Base-by-base conservation (phyloP, 805 yeast genomes). In the Candida coleopterorum region DNA sequence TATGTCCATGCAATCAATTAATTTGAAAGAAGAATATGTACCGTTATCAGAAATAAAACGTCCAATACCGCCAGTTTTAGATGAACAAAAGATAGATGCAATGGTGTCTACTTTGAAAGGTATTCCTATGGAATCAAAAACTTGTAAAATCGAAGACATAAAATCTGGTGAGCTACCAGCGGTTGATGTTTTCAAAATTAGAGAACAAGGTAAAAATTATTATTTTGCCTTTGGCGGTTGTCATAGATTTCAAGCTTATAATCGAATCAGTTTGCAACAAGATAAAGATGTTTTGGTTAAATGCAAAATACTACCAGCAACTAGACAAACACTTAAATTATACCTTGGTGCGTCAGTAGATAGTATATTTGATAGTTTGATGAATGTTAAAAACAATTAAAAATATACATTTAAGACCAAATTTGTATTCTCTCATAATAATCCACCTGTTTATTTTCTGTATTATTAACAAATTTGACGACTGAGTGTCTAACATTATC, bases 221-320 rank as follows among this genome's bases (percentile, higher is more conserved):
- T 85, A 81, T 51, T 85, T 84, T 58, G 94, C 89, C 1, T 86
- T 86, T 59, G 96, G 95, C 6, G 95, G 95, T 0, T 86, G 96
- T 53, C 96, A 86, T 53, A 60, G 96, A 43, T 81, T 86, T 47
- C 95, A 86, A 55, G 95, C 95, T 0, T 87, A 87, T 52, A 93
- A 85, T 39, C 60, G 70, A 26, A 39, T 57, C 18, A 68, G 64
- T 27, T 63, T 68, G 2, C 72, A 69, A 21, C 52, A 48, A 1
- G 35, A 45, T 4, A 32, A 43, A 11, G 64, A 60, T 18, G 53
- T 60, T 0, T 48, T 71, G 62, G 94, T 87, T 8, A 79, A 73
- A 49, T 81, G 87, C 56, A 81, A 80, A 45, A 51, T 86, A 7
- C 57, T 85, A 22, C 95, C 95, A 1, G 81, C 86, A 6, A 85